Evolutionary conservation across 495 filamentous ascomycete species (phyloP), one percentile per base, ranked within the genome.

Genomic region (Aspergillus mulundensis): DNA sequence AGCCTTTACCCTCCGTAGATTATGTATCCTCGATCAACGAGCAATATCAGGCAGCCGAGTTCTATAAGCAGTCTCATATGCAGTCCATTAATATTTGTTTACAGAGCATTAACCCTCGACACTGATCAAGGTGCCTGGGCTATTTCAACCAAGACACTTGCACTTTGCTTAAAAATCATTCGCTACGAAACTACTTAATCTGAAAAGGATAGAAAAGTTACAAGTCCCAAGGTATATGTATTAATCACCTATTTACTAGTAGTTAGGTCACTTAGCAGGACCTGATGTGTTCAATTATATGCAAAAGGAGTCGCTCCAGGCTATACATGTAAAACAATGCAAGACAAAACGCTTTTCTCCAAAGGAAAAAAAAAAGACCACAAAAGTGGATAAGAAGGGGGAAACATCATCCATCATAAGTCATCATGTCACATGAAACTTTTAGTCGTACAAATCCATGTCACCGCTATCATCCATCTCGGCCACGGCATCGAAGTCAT

Each of bases 361-460:
- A 18, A n/a, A n/a, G n/a, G 16, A 42, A 42, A 36, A 36, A 4
- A 36, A 36, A 36, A 7, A 36, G 12, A 36, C 32, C 32, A 36
- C 28, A 36, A 36, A 36, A 24, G 24, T 7, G 18, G 15, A 21
- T 44, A 23, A 44, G 2, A 18, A n/a, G n/a, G n/a, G n/a, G n/a
- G 40, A 12, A n/a, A n/a, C n/a, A n/a, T n/a, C n/a, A n/a, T n/a
- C n/a, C 19, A n/a, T 23, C 42, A 24, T 44, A 23, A 44, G 12
- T 40, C 38, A 8, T 40, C 5, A 40, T 16, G 38, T 8, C 21
- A 19, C 42, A 23, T 21, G 18, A 44, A 4, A 1, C 19, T 44
- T 21, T 48, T 59, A 61, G 64, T 91, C 83, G 71, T 91, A 91
- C 30, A 91, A 80, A 66, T 91, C 88, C 85, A 89, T 88, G 55